Conservation (phyloP, 768 basidiomycete genomes). For the Suillus variegatus region DNA sequence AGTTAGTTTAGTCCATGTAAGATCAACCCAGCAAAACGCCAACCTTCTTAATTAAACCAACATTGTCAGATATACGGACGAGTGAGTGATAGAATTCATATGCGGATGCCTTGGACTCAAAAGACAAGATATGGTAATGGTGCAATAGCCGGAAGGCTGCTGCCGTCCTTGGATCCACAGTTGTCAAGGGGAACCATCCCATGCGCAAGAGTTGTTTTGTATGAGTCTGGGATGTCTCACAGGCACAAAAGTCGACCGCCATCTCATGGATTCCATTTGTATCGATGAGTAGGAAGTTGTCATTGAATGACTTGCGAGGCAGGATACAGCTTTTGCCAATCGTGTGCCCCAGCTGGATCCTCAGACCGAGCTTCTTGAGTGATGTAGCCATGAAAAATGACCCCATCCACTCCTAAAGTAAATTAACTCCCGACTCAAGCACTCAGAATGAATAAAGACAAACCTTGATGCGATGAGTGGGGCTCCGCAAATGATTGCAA, state of each 20-base stretch:
- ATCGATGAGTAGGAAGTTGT: conserved; percentile 22
- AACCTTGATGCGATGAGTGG: conserved; percentile 11
- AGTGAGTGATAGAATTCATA: conserved; percentile 31
- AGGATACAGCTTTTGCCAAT: conserved; percentile 14
- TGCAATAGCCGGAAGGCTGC: conserved; percentile 18
- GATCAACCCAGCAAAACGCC: background rate
- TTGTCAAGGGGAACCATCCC: conserved; percentile 14
- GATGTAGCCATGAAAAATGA: conserved; percentile 15
- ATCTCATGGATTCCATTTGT: conserved; percentile 26
- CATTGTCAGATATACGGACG: conserved; percentile 25
- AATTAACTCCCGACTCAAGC: background rate
- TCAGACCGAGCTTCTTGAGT: conserved; percentile 22
- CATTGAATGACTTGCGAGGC: conserved; percentile 1
- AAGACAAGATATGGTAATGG: conserved; percentile 28
- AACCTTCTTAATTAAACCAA: conserved; percentile 15
- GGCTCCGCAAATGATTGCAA: background rate
- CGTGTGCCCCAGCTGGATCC: conserved; percentile 25
- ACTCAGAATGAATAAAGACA: background rate
- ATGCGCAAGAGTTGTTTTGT: conserved; percentile 14
- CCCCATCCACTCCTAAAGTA: conserved; percentile 21
- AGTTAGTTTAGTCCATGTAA: background rate
- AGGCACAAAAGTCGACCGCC: conserved; percentile 16
- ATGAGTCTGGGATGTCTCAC: conserved; percentile 7
- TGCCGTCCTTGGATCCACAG: background rate
- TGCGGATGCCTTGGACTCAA: conserved; percentile 28